Conservation (phyloP, 2,329 filamentous ascomycete species). For the Chrysoporthe puriensis region DNA sequence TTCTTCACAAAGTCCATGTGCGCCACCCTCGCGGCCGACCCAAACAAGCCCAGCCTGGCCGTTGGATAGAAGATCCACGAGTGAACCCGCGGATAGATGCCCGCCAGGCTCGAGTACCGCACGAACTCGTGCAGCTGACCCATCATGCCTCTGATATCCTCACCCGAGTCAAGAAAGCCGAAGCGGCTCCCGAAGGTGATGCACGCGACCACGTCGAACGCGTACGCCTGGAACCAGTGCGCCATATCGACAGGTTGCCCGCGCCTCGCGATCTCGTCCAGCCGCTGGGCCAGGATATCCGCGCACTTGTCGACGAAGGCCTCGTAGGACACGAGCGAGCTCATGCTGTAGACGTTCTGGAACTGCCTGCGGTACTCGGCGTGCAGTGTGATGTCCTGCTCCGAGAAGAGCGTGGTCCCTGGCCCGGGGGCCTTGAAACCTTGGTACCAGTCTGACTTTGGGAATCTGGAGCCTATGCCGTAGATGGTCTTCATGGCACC, state of each 20-base stretch:
- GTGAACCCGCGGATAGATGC: conserved; percentile 21
- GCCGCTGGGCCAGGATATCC: conserved; percentile 42
- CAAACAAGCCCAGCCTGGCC: conserved; percentile 20
- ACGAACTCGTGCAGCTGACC: conserved; percentile 16
- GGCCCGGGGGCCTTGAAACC: conserved; percentile 33
- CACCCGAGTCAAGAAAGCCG: conserved; percentile 51
- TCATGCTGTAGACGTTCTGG: conserved; percentile 51
- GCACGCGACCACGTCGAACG: conserved; percentile 55
- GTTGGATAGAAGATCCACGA: conserved; percentile 19
- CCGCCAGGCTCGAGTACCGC: conserved; percentile 20
- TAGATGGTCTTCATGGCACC: conserved; percentile 46
- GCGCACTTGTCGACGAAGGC: conserved; percentile 52
- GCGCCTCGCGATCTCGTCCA: conserved; percentile 42
- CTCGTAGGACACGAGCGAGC: conserved; percentile 52
- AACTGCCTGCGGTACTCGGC: conserved; percentile 44
- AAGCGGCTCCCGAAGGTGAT: conserved; percentile 46
- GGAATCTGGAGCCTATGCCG: conserved; percentile 43
- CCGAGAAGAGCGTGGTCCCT: conserved; percentile 38
- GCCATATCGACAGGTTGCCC: conserved; percentile 42
- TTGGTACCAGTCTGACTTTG: conserved; percentile 41
- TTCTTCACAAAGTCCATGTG: conserved; percentile 20
- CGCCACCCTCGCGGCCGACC: conserved; percentile 15
- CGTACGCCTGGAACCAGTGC: conserved; percentile 51
- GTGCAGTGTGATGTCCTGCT: conserved; percentile 42
- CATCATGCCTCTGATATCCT: conserved; percentile 48